Conservation (phyloP, 2,329 filamentous ascomycete genomes). For the Talaromyces marneffei region DNA sequence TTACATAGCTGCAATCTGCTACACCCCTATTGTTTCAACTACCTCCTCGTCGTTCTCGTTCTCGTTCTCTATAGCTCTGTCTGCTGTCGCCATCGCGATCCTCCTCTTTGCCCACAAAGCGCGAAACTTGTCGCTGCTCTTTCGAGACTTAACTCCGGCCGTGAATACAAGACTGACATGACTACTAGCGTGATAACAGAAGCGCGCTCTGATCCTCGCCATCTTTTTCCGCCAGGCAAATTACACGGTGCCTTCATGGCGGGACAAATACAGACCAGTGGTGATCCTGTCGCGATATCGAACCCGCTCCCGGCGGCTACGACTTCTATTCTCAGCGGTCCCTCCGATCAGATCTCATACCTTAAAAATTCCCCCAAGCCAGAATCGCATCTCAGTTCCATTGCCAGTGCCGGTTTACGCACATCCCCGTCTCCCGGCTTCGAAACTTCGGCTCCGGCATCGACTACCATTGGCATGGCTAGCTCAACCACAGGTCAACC, state of each 20-base stretch:
- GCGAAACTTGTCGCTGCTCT: background rate
- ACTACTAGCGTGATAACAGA: slow-evolving; percentile 25
- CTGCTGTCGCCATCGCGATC: background rate
- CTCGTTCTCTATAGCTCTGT: background rate
- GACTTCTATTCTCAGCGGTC: slow-evolving; percentile 25
- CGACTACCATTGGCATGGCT: slow-evolving; percentile 29
- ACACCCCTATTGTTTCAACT: background rate
- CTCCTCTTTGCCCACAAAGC: background rate
- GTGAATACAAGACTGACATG: slow-evolving; percentile 29
- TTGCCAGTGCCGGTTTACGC: slow-evolving; percentile 40
- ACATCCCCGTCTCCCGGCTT: slow-evolving; percentile 26
- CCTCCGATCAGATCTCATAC: slow-evolving; percentile 29
- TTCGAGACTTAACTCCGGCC: background rate
- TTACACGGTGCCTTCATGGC: slow-evolving; percentile 37
- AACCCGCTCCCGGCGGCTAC: slow-evolving; percentile 28
- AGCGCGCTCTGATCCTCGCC: slow-evolving; percentile 22
- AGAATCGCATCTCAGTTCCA: slow-evolving; percentile 35
- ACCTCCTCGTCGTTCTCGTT: background rate
- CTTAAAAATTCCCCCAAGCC: slow-evolving; percentile 30
- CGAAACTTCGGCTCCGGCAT: slow-evolving; percentile 31
- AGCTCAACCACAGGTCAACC: slow-evolving; percentile 46
- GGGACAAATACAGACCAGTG: slow-evolving; percentile 38
- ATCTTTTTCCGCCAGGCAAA: slow-evolving; percentile 27
- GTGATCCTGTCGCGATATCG: slow-evolving; percentile 36
- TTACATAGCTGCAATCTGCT: background rate